phyloP scores from a whole-genome alignment of 164 flowering plant species.

The grape (Vitis vinifera) region DNA sequence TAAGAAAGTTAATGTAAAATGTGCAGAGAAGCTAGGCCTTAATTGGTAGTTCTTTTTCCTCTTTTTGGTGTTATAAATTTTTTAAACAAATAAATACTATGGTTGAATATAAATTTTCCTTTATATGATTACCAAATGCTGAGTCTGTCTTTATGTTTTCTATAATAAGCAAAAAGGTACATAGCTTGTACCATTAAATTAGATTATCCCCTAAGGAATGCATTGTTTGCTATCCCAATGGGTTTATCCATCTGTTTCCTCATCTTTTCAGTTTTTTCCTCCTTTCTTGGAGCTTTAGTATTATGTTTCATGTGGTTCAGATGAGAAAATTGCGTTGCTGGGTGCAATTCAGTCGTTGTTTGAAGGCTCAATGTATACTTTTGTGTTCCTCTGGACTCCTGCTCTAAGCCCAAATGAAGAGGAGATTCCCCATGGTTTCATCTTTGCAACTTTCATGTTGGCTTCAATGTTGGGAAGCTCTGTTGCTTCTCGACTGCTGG shows the following conservation, averaged over 20 bases:
- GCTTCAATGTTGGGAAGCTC: slow-evolving; percentile 98
- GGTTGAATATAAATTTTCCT: too few species aligned
- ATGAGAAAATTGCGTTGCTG: slow-evolving; percentile 91
- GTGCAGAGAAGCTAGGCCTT: background rate
- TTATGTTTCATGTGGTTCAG: slow-evolving; percentile 36
- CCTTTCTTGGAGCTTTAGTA: slow-evolving; percentile 3
- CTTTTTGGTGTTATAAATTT: too few species aligned
- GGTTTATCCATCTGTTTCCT: background rate
- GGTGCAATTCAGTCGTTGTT: slow-evolving; percentile 96
- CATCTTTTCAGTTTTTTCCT: background rate
- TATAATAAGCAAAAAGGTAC: background rate
- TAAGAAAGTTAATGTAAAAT: background rate
- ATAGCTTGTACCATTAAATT: background rate
- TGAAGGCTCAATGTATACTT: slow-evolving; percentile 99
- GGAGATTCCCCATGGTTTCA: slow-evolving; percentile 96
- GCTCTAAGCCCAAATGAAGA: slow-evolving; percentile 94
- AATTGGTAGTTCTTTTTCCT: background rate
- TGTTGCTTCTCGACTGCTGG: slow-evolving; percentile 79
- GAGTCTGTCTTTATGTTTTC: background rate
- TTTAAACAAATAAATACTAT: too few species aligned
- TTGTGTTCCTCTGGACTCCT: slow-evolving; percentile 98
- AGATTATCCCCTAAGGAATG: background rate
- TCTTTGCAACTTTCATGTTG: slow-evolving; percentile 97
- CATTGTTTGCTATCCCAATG: background rate
- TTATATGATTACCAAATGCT: too few species aligned